Evolutionary conservation across 1,284 basidiomycete species (phyloP), one percentile per base, ranked within the genome.

Genomic region (Marasmius oreades): DNA sequence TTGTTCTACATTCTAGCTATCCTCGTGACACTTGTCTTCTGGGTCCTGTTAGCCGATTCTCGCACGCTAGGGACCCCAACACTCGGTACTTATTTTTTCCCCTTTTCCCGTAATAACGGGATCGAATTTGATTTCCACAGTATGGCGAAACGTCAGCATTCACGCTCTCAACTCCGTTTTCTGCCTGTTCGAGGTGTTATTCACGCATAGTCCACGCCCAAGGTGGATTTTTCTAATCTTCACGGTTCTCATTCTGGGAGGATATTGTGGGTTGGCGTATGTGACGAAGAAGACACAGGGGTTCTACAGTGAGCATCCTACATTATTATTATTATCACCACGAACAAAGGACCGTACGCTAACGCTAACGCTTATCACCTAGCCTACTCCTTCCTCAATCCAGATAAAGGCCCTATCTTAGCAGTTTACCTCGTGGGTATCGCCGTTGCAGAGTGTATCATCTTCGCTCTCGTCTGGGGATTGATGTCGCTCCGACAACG

Each of bases 261-360:
- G 70, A 12, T 90, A 90, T 63, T 69, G 90, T 24, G 86, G 77
- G 14, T 71, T 90, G 1, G 86, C 85, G 12, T 89, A 88, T 63
- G 75, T 89, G 54, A 86, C 84, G 0, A 61, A 76, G 52, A 78
- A 71, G 0, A 79, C 79, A 0, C 82, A 86, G 63, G 78, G 79
- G 1, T 79, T 85, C 64, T 89, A 88, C 65, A 69, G 86, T 88
- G 61, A 56, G 83, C 78, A 22, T 39, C 37, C 18, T 14, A 23
- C 14, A 39, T 3, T 33, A 31, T 52, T n/a, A n/a, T n/a, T n/a
- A n/a, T 31, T 20, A 16, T n/a, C 53, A 6, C 44, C 2, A 12
- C n/a, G 36, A n/a, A 12, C 36, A n/a, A 12, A n/a, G 12, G 36
- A 37, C n/a, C 2, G n/a, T n/a, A 12, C 36, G n/a, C 36, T 8